Evolutionary conservation across 2,329 filamentous ascomycete species (phyloP).

Genomic region (Phyllosticta ampelicida): DNA sequence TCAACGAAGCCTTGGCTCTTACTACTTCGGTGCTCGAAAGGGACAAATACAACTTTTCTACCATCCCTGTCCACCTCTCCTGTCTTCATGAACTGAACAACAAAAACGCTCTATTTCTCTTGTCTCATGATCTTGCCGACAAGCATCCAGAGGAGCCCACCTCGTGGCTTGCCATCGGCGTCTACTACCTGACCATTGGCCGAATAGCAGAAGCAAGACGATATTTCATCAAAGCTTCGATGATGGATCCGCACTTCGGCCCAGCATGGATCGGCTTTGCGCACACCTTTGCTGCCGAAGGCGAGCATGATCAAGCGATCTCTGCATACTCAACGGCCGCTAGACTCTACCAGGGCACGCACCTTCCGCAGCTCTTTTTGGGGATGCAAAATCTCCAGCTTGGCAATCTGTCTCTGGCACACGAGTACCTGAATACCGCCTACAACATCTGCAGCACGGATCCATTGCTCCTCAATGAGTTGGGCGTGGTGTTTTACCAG

Average conservation of each 20-base stretch:
- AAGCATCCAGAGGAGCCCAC: conserved; percentile 83
- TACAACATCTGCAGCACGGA: conserved; percentile 75
- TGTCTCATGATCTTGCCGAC: conserved; percentile 87
- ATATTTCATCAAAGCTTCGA: conserved; percentile 93
- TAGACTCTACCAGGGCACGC: conserved; percentile 89
- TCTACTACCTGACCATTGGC: conserved; percentile 83
- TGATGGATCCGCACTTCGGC: conserved; percentile 96
- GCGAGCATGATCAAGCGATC: conserved; percentile 96
- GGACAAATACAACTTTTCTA: conserved; percentile 80
- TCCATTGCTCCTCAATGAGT: conserved; percentile 84
- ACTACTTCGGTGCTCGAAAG: conserved; percentile 72
- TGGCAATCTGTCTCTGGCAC: conserved; percentile 86
- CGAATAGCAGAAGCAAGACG: conserved; percentile 87
- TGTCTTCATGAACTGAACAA: conserved; percentile 79
- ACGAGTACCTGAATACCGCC: conserved; percentile 87
- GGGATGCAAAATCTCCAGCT: conserved; percentile 98
- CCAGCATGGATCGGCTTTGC: conserved; percentile 98
- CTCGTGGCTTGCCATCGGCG: conserved; percentile 87
- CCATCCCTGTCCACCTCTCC: conserved; percentile 85
- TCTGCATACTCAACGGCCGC: conserved; percentile 95
- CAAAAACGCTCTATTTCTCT: conserved; percentile 81
- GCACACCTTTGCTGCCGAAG: conserved; percentile 94
- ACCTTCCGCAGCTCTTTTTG: conserved; percentile 87
- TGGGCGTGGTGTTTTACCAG: conserved; percentile 93
- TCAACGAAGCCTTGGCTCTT: conserved; percentile 72